phyloP scores from a whole-genome alignment of 2,329 filamentous ascomycete species.

The Thelonectria discophora region DNA sequence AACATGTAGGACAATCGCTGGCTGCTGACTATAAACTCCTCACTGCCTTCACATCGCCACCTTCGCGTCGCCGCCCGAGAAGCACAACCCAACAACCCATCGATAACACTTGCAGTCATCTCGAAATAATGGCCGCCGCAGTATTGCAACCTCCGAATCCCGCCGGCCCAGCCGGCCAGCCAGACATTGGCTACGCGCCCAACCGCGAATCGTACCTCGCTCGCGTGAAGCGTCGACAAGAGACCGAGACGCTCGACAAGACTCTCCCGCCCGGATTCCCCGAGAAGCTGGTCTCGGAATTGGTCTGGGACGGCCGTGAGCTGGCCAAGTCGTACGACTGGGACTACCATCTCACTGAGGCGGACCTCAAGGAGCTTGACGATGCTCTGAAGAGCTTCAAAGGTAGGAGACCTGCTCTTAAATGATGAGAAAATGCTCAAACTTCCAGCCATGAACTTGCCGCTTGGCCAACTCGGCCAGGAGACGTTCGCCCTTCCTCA shows the following conservation, averaged over 20 bases:
- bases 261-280: slow-evolving; percentile 62
- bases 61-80: neutral
- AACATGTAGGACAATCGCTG: slow-evolving; percentile 2
- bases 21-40: neutral
- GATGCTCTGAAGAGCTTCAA: slow-evolving; percentile 53
- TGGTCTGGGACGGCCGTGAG: slow-evolving; percentile 66
- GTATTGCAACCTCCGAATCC: slow-evolving; percentile 21
- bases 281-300: slow-evolving; percentile 53
- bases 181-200: slow-evolving; percentile 67
- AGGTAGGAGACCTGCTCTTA: slow-evolving; percentile 38
- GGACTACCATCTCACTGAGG: slow-evolving; percentile 58
- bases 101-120: neutral
- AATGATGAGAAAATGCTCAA: neutral
- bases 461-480: slow-evolving; percentile 47
- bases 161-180: slow-evolving; percentile 55
- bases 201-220: slow-evolving; percentile 62
- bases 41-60: neutral
- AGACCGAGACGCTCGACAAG: slow-evolving; percentile 51
- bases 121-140: slow-evolving; percentile 16
- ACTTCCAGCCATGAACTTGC: slow-evolving; percentile 45
- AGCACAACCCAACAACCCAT: neutral
- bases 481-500: slow-evolving; percentile 31
- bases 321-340: slow-evolving; percentile 60
- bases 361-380: slow-evolving; percentile 61
- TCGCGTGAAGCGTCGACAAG: slow-evolving; percentile 55